These are phyloP conservation scores for Neopestalotiopsis clavispora DNA, from an alignment of 2,329 filamentous ascomycete genomes.

Conservation along the genomic window DNA sequence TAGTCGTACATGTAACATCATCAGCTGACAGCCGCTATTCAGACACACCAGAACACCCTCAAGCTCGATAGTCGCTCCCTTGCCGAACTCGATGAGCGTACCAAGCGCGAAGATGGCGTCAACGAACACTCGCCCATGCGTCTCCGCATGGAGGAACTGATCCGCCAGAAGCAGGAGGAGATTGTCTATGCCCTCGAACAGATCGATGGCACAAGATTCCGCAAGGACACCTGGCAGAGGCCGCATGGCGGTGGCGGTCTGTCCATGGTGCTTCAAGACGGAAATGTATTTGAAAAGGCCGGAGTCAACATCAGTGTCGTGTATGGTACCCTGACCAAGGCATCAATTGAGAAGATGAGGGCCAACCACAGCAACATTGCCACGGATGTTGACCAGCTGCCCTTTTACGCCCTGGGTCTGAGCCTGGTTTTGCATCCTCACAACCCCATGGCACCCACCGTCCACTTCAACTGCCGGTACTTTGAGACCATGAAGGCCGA, in stretches of 20 bases:
- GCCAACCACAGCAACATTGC: constrained; percentile 92
- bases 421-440: constrained; percentile 91
- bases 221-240: constrained; percentile 83
- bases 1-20: background rate
- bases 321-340: constrained; percentile 85
- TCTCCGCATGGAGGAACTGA: constrained; percentile 94
- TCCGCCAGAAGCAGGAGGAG: constrained; percentile 87
- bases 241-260: constrained; percentile 91
- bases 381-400: constrained; percentile 71
- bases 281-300: constrained; percentile 96
- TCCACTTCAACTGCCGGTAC: constrained; percentile 98
- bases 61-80: constrained; percentile 71
- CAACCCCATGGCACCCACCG: constrained; percentile 96
- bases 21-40: constrained; percentile 10
- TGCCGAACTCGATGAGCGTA: constrained; percentile 81
- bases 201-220: constrained; percentile 83
- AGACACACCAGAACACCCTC: constrained; percentile 48
- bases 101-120: constrained; percentile 79
- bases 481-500: constrained; percentile 93
- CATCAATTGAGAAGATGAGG: constrained; percentile 91
- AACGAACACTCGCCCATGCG: constrained; percentile 89
- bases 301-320: constrained; percentile 95
- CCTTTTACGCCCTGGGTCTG: constrained; percentile 94
- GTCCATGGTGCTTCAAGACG: constrained; percentile 93
- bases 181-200: constrained; percentile 85